A percentile compares a stretch with the other conserved stretches of the same genome.
These are phyloP conservation scores for Lepidium didymum DNA, from an alignment of 345 rosid genomes.

Conservation along the genomic window DNA sequence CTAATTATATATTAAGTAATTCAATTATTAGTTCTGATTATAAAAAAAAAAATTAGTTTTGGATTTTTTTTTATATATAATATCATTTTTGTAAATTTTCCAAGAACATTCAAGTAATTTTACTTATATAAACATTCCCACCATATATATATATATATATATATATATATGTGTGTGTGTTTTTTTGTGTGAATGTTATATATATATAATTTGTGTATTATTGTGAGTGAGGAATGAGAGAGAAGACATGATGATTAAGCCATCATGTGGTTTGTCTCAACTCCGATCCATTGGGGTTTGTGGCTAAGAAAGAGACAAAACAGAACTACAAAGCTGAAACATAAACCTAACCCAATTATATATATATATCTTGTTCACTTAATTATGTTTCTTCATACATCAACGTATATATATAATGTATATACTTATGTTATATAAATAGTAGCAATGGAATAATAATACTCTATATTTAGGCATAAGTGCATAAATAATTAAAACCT, in stretches of 20 bases:
- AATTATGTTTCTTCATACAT: neutral
- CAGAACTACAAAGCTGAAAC: conserved; percentile 13
- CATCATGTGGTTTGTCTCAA: conserved; percentile 45
- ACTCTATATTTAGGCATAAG: conserved; percentile 32
- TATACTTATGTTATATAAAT: neutral
- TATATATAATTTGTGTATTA: neutral
- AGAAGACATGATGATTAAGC: conserved; percentile 39
- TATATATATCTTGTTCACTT: neutral
- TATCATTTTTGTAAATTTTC: conserved; percentile 37
- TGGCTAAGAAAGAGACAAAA: conserved; percentile 17
- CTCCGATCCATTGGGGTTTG: conserved; percentile 24
- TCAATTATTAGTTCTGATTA: conserved; percentile 26
- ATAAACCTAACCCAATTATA: neutral
- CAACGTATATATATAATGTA: neutral
- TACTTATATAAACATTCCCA: neutral
- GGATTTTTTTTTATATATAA: conserved; percentile 4
- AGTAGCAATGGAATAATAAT: neutral
- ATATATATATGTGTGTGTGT: neutral
- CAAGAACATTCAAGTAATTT: conserved; percentile 49
- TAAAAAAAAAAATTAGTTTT: too few relatives aligned
- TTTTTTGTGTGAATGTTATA: neutral
- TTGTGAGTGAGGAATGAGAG: neutral
- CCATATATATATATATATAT: neutral
- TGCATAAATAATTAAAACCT: neutral
- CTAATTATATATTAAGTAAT: neutral